Conservation (phyloP, 176 grass and related monocot genomes). For the Puccinellia tenuiflora region DNA sequence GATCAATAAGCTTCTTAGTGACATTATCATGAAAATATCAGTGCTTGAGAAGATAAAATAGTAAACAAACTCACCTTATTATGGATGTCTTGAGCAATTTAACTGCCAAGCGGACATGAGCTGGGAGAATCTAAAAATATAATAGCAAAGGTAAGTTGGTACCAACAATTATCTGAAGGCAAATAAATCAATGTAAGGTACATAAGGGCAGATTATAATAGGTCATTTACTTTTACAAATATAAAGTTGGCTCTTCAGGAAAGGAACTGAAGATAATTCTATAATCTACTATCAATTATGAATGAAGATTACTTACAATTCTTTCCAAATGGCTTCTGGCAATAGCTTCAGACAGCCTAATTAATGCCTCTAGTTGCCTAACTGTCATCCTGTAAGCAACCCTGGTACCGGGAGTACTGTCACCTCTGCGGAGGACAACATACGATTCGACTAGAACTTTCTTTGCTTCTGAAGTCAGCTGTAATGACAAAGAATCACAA, state of each 20-base stretch:
- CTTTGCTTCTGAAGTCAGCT: conserved; percentile 88
- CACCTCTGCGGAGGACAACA: conserved; percentile 76
- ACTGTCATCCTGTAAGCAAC: conserved; percentile 99
- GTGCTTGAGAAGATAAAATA: background rate
- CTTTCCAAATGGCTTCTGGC: conserved; percentile 85
- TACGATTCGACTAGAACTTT: conserved; percentile 86
- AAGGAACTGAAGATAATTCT: background rate
- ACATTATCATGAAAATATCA: conserved; percentile 18
- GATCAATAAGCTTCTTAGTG: background rate
- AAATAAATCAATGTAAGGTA: background rate
- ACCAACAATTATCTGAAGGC: background rate
- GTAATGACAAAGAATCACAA: conserved; percentile 29
- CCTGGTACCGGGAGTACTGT: conserved; percentile 88
- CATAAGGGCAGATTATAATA: background rate
- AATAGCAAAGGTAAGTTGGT: conserved; percentile 8
- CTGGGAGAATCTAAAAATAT: conserved; percentile 68
- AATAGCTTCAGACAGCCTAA: conserved; percentile 95
- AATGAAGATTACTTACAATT: conserved; percentile 51
- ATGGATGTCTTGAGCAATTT: conserved; percentile 96
- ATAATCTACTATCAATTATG: background rate
- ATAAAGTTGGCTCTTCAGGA: background rate
- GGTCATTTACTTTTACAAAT: background rate
- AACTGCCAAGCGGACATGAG: conserved; percentile 89
- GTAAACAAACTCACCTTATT: conserved; percentile 53
- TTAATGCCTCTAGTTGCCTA: conserved; percentile 91